Conservation (phyloP, 805 yeast species). For the Candida golubevii region DNA sequence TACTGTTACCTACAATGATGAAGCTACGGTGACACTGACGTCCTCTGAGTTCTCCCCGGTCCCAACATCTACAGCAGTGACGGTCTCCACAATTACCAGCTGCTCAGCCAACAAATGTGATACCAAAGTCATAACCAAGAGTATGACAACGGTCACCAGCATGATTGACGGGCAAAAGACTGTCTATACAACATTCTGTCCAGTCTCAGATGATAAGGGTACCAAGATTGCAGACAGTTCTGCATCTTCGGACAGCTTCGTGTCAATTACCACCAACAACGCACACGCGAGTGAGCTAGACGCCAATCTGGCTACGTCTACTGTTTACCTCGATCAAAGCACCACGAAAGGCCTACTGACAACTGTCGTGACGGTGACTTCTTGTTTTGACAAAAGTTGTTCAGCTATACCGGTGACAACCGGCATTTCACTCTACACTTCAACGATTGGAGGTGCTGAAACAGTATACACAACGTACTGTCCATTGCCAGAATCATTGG, state of each 20-base stretch:
- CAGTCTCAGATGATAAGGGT: conserved; percentile 9
- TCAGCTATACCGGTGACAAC: conserved; percentile 18
- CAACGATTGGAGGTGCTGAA: conserved; percentile 10
- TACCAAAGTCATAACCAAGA: conserved; percentile 23
- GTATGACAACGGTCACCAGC: conserved; percentile 25
- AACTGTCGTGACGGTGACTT: conserved; percentile 33
- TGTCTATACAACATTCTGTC: conserved; percentile 27
- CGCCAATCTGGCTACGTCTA: too few species aligned
- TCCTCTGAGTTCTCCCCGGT: neutral
- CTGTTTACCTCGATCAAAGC: neutral
- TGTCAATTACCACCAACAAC: too few species aligned
- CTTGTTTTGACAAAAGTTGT: conserved; percentile 33
- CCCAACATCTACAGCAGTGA: too few species aligned
- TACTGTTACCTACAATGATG: conserved; percentile 6
- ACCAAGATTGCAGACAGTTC: too few species aligned
- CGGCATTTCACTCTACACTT: conserved; percentile 11
- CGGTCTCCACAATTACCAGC: conserved; percentile 23
- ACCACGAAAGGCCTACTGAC: conserved; percentile 2
- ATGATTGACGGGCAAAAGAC: conserved; percentile 32
- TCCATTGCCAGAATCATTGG: conserved; percentile 7
- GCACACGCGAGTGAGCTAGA: too few species aligned
- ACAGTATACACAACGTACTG: conserved; percentile 14
- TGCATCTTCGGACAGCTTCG: too few species aligned
- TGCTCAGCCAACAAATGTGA: conserved; percentile 25
- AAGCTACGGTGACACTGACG: conserved; percentile 1